phyloP scores from a whole-genome alignment of 371 early-diverging fungal genomes.

The Blakeslea trispora region DNA sequence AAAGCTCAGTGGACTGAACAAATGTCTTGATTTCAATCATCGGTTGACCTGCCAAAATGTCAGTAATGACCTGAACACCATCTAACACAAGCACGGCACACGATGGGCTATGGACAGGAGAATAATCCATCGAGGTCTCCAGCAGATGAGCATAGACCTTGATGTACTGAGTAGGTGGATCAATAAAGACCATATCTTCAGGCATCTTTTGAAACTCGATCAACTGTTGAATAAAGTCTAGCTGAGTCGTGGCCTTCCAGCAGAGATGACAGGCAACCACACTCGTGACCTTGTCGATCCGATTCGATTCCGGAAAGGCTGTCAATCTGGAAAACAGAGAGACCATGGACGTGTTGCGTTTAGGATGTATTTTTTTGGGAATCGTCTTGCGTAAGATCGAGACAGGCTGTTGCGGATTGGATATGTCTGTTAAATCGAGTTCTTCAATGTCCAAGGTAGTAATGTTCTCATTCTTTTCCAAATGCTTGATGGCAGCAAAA shows the following conservation, averaged over 20 bases:
- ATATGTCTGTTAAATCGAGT: slow-evolving; percentile 46
- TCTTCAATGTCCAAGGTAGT: slow-evolving; percentile 61
- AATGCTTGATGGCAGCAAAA: slow-evolving; percentile 59
- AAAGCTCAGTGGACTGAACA: slow-evolving; percentile 41
- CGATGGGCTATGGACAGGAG: slow-evolving; percentile 52
- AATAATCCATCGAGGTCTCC: slow-evolving; percentile 58
- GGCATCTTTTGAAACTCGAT: slow-evolving; percentile 50
- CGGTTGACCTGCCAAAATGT: slow-evolving; percentile 55
- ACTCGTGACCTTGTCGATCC: slow-evolving; percentile 53
- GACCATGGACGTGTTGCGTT: slow-evolving; percentile 50
- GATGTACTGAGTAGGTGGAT: slow-evolving; percentile 51
- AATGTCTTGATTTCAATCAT: slow-evolving; percentile 44
- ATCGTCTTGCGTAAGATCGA: slow-evolving; percentile 52
- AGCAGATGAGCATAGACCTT: slow-evolving; percentile 50
- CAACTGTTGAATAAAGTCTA: slow-evolving; percentile 48
- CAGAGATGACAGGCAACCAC: slow-evolving; percentile 54
- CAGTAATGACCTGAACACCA: slow-evolving; percentile 55
- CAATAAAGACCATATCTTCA: slow-evolving; percentile 47
- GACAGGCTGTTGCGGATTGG: slow-evolving; percentile 22
- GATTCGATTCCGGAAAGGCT: slow-evolving; percentile 40
- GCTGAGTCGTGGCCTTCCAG: slow-evolving; percentile 41
- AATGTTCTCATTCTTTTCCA: slow-evolving; percentile 57
- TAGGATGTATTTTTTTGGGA: slow-evolving; percentile 44
- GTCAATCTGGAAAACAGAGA: slow-evolving; percentile 53
- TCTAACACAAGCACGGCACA: slow-evolving; percentile 53